phyloP scores from a whole-genome alignment of 73 alveolate species.

The Uronychia binucleata region DNA sequence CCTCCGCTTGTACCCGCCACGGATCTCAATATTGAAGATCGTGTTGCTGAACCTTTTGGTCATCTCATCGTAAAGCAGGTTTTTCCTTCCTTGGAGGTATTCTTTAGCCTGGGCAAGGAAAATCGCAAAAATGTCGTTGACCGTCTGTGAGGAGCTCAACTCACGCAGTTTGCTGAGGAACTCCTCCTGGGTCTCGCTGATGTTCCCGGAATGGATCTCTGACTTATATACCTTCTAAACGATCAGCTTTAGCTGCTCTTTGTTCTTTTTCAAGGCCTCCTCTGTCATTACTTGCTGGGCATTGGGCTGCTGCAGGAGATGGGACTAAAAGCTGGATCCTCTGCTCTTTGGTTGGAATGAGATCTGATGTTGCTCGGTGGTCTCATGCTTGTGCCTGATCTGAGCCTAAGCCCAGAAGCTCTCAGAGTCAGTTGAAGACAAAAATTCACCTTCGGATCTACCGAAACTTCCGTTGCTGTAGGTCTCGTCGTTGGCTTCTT shows the following conservation, averaged over 20 bases:
- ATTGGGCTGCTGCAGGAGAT: neutral
- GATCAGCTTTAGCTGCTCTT: neutral
- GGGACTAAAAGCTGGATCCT: neutral
- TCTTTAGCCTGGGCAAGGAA: neutral
- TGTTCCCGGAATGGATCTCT: neutral
- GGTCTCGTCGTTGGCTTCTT: neutral
- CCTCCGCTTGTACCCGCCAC: neutral
- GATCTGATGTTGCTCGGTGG: too few species aligned
- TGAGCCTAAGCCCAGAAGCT: neutral
- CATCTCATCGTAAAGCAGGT: neutral
- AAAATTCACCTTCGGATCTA: neutral
- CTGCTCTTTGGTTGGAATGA: too few species aligned
- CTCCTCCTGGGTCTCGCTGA: neutral
- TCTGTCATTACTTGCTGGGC: neutral
- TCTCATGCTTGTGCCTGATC: neutral
- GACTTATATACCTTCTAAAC: neutral
- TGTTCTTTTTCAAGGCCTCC: neutral
- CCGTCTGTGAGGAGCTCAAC: neutral
- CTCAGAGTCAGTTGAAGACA: neutral
- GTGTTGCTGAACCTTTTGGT: neutral
- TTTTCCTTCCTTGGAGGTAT: neutral
- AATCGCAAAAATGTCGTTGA: neutral
- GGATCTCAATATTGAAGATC: neutral
- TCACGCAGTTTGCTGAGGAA: neutral
- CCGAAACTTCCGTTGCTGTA: neutral